These are phyloP conservation scores for Paramecium primaurelia DNA, from an alignment of 73 alveolate genomes.

Conservation along the genomic window DNA sequence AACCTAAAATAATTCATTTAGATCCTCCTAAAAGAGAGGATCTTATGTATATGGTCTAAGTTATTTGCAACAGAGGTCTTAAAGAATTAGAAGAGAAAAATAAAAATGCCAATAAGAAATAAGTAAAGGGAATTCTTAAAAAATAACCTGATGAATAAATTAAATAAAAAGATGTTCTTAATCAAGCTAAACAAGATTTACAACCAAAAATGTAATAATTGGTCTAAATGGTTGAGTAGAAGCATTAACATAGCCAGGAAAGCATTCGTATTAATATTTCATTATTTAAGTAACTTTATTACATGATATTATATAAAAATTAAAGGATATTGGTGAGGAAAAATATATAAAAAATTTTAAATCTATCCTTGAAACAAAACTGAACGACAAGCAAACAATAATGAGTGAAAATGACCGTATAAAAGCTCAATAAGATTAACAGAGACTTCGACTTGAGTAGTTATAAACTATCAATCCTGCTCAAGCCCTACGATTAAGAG, in stretches of 20 bases:
- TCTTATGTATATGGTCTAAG: neutral
- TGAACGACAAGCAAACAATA: neutral
- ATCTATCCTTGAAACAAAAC: neutral
- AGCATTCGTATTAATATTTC: neutral
- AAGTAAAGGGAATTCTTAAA: neutral
- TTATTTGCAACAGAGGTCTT: neutral
- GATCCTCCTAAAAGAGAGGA: slow-evolving; percentile 53
- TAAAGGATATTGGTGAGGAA: slow-evolving; percentile 38
- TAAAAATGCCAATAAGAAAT: neutral
- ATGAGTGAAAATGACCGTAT: neutral
- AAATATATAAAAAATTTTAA: slow-evolving; percentile 7
- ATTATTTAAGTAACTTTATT: slow-evolving; percentile 19
- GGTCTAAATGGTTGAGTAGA: neutral
- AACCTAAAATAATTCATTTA: neutral
- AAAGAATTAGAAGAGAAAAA: slow-evolving; percentile 22
- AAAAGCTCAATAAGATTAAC: neutral
- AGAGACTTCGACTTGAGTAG: neutral
- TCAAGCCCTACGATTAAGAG: slow-evolving; percentile 63
- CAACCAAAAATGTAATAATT: slow-evolving; percentile 16
- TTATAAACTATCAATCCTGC: neutral
- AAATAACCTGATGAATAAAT: neutral
- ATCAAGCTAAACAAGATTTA: neutral
- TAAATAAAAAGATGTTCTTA: neutral
- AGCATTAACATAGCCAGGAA: neutral
- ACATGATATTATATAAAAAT: slow-evolving; percentile 28